Base-by-base conservation (phyloP, 306 rosid genomes). In the Alnus glutinosa region DNA sequence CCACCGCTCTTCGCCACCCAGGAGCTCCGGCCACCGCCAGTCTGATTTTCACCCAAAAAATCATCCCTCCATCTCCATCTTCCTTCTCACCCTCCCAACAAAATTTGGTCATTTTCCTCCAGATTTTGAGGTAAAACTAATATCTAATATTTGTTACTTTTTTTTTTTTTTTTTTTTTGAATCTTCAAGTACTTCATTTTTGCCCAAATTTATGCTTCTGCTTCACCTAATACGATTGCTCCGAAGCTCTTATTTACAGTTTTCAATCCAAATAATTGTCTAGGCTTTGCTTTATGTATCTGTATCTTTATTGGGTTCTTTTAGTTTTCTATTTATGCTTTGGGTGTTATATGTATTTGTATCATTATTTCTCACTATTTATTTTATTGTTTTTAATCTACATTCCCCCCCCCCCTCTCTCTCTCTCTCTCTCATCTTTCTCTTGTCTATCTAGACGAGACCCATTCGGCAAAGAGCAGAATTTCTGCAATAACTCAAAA, bases 111-210 rank as follows among this genome's bases (percentile, higher is more conserved):
- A 16, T 79, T 66, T 49, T 76, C 80, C 72, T n/a, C 71, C 83
- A 62, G 68, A 71, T 46, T 82, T 84, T 59, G 70, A 76, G 88
- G 85, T 84, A 77, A 12, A 62, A 12, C 3, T n/a, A 71, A 23
- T 74, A 19, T 11, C 36, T 16, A 39, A 23, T 23, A 23, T 23
- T 23, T 23, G 28, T 23, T 23, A 23, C 28, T 47, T 2, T 75
- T 49, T 52, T 50, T 54, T 18, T 54, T 23, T 0, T 23, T 23
- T 52, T 13, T 67, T 37, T 37, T 39, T 67, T 67, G 9, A 64
- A 64, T 64, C 4, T 4, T 59, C 1, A 59, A 37, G 8, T 16
- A 36, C 19, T 64, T 5, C 2, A 19, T 7, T 64, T 36, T 15
- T 34, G 23, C 72, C 14, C 30, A 23, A 58, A 34, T 67, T 75